phyloP scores from a whole-genome alignment of 2,329 filamentous ascomycete genomes.

The Fusarium armeniacum region DNA sequence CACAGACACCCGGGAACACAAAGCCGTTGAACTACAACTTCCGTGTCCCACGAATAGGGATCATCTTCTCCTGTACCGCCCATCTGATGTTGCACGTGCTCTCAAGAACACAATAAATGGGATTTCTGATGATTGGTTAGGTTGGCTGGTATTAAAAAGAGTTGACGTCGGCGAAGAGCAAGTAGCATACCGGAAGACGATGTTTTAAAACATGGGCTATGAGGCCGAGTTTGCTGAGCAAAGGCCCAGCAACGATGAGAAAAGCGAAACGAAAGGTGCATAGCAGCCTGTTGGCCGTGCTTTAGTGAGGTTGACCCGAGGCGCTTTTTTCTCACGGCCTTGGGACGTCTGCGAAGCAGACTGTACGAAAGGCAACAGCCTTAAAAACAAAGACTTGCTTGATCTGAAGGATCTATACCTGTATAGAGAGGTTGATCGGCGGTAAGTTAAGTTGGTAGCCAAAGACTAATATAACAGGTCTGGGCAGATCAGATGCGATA shows the following conservation, averaged over 20 bases:
- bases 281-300: slow-evolving; percentile 34
- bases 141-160: background rate
- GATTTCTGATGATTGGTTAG: slow-evolving; percentile 17
- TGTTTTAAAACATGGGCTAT: slow-evolving; percentile 32
- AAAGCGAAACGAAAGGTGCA: slow-evolving; percentile 29
- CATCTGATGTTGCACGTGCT: slow-evolving; percentile 44
- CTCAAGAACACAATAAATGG: slow-evolving; percentile 8
- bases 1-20: slow-evolving; percentile 68
- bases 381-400: background rate
- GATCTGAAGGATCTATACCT: background rate
- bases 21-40: slow-evolving; percentile 75
- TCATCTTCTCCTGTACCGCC: slow-evolving; percentile 60
- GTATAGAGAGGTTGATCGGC: background rate
- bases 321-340: background rate
- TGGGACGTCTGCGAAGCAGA: background rate
- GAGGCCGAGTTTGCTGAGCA: slow-evolving; percentile 25
- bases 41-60: slow-evolving; percentile 80
- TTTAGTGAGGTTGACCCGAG: background rate
- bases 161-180: background rate
- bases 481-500: slow-evolving; percentile 1
- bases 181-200: slow-evolving; percentile 2
- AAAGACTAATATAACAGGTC: background rate
- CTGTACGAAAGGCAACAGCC: too few species aligned
- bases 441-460: background rate
- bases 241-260: slow-evolving; percentile 31